These are phyloP conservation scores for Plantago elongata DNA, from an alignment of 257 asterid genomes.

Conservation along the genomic window DNA sequence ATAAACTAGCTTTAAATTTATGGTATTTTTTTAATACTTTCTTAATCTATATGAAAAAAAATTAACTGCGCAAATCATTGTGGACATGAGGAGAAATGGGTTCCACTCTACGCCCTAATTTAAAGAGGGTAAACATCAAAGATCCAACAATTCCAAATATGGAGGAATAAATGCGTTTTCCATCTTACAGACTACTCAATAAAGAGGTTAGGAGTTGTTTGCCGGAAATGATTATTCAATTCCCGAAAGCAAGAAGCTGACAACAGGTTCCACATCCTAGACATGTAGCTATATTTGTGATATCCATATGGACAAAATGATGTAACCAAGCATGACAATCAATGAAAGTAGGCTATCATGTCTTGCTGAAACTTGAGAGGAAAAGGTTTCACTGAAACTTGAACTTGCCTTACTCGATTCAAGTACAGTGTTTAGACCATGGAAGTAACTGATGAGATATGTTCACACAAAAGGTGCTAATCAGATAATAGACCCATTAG, in stretches of 20 bases:
- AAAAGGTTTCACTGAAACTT: conserved; percentile 73
- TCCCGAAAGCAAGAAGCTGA: background rate
- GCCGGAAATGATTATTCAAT: too few species aligned
- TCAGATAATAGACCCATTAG: too few species aligned
- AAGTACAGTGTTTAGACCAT: conserved; percentile 64
- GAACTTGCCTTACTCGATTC: conserved; percentile 83
- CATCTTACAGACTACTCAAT: too few species aligned
- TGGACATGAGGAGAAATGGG: too few species aligned
- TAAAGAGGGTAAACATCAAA: background rate
- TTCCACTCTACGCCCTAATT: background rate
- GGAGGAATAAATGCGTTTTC: too few species aligned
- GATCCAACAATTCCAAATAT: background rate
- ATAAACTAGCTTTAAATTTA: background rate
- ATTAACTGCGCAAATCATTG: background rate
- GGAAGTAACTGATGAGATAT: conserved; percentile 31
- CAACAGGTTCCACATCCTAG: too few species aligned
- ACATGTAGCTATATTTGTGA: too few species aligned
- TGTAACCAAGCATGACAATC: background rate
- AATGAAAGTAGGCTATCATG: background rate
- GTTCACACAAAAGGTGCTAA: background rate
- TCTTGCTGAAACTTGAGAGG: background rate
- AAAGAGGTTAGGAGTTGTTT: too few species aligned
- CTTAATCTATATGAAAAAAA: background rate
- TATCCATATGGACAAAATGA: background rate
- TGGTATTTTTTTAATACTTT: background rate